These are phyloP conservation scores for Kodamaea hsintzibuensis DNA, from an alignment of 805 yeast species.

Conservation along the genomic window DNA sequence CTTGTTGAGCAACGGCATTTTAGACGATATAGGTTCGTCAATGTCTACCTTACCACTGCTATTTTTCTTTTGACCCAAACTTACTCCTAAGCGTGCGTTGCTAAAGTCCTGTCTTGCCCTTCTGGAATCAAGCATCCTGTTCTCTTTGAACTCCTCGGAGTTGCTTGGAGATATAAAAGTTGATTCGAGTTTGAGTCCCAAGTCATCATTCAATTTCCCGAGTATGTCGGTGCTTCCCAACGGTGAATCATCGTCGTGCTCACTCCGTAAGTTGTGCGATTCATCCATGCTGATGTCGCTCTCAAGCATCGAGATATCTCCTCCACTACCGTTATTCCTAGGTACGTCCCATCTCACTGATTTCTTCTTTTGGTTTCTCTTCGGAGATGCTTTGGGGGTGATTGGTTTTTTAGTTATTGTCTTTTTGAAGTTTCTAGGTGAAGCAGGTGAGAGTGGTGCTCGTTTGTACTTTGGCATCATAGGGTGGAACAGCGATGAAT, in stretches of 20 bases:
- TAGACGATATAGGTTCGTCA: constrained; percentile 13
- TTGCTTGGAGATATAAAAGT: constrained; percentile 12
- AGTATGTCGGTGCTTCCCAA: constrained; percentile 21
- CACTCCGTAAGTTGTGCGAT: constrained; percentile 15
- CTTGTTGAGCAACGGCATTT: constrained; percentile 35
- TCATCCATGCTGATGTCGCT: constrained; percentile 37
- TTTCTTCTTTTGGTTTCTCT: constrained; percentile 6
- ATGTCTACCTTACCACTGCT: not conserved
- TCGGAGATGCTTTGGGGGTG: constrained; percentile 10
- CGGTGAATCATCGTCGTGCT: constrained; percentile 32
- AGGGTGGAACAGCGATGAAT: not conserved
- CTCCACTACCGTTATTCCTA: constrained; percentile 1
- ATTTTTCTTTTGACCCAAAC: constrained; percentile 8
- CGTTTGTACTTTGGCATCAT: constrained; percentile 20
- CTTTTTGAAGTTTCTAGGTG: constrained; percentile 25
- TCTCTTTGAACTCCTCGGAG: not conserved
- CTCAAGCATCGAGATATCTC: constrained; percentile 17
- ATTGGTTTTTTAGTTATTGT: constrained; percentile 15
- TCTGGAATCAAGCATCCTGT: constrained; percentile 5
- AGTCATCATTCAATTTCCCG: constrained; percentile 28
- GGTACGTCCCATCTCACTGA: constrained; percentile 14
- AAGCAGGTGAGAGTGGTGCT: constrained; percentile 26
- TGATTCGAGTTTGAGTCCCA: constrained; percentile 19
- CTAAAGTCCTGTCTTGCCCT: constrained; percentile 14
- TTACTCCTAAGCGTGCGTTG: constrained; percentile 19